Conservation (phyloP, 83 land plant genomes). For the Thuja plicata region DNA sequence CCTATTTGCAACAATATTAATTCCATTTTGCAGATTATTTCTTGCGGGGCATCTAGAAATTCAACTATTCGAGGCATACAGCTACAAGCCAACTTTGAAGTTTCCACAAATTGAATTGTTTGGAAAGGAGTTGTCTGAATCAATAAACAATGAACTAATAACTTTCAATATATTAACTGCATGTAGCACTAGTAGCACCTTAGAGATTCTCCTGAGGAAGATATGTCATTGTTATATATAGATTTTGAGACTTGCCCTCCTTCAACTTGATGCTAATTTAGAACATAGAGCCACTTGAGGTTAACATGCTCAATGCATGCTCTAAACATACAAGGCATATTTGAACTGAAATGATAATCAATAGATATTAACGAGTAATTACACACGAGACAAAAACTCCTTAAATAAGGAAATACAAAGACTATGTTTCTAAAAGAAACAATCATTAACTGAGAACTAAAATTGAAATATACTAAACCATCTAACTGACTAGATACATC, state of each 20-base stretch:
- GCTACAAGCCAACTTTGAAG: neutral
- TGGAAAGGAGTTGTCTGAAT: neutral
- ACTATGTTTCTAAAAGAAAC: too few relatives aligned
- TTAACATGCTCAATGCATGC: neutral
- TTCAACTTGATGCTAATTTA: neutral
- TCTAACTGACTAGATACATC: too few relatives aligned
- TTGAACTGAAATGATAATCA: too few relatives aligned
- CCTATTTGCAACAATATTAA: neutral
- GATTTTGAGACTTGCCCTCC: neutral
- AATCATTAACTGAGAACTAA: too few relatives aligned
- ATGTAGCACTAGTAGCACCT: neutral
- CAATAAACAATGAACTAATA: neutral
- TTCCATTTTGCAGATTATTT: neutral
- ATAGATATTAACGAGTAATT: too few relatives aligned
- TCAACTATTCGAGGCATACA: neutral
- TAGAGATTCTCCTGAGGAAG: neutral
- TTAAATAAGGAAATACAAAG: too few relatives aligned
- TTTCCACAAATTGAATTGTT: neutral
- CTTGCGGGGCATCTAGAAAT: neutral
- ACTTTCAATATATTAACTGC: neutral
- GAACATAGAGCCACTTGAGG: neutral
- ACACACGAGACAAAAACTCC: too few relatives aligned
- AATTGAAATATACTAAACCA: too few relatives aligned
- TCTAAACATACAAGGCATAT: neutral
- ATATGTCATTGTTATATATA: neutral